Evolutionary conservation across 2,329 filamentous ascomycete genomes (phyloP).

Genomic region (Fusarium sp.): DNA sequence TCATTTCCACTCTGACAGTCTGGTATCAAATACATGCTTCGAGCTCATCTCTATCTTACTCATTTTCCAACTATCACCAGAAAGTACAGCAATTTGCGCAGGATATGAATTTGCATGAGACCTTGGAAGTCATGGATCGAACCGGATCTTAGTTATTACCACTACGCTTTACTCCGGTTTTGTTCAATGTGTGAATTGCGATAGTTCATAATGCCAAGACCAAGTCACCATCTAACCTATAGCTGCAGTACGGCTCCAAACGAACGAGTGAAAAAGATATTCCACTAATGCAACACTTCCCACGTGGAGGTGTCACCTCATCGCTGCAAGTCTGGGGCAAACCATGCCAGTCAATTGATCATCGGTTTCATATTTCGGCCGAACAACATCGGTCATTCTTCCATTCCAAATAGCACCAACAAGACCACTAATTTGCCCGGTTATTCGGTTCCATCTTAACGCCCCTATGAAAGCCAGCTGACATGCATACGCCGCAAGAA

Average conservation of each 20-base stretch:
- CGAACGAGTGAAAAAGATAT: background rate
- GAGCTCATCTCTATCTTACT: accelerated
- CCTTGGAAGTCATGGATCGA: background rate
- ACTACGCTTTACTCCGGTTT: too few species aligned
- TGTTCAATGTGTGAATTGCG: too few species aligned
- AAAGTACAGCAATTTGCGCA: accelerated
- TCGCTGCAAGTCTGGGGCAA: background rate
- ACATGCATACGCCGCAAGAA: background rate
- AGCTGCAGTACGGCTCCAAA: background rate
- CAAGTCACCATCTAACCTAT: background rate
- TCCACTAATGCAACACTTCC: background rate
- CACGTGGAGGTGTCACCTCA: background rate
- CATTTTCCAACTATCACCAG: accelerated
- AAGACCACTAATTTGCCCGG: background rate
- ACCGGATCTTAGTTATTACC: background rate
- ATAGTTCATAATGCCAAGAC: background rate
- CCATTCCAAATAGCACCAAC: background rate
- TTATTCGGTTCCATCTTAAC: background rate
- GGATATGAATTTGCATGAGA: accelerated
- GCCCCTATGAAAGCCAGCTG: background rate
- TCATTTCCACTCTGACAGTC: background rate
- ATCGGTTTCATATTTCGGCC: background rate
- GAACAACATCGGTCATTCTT: background rate
- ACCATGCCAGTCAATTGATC: background rate
- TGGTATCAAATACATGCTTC: accelerated